Evolutionary conservation across 805 yeast species (phyloP), one percentile per base, ranked within the genome.

Genomic region (Dipodascus albidus): DNA sequence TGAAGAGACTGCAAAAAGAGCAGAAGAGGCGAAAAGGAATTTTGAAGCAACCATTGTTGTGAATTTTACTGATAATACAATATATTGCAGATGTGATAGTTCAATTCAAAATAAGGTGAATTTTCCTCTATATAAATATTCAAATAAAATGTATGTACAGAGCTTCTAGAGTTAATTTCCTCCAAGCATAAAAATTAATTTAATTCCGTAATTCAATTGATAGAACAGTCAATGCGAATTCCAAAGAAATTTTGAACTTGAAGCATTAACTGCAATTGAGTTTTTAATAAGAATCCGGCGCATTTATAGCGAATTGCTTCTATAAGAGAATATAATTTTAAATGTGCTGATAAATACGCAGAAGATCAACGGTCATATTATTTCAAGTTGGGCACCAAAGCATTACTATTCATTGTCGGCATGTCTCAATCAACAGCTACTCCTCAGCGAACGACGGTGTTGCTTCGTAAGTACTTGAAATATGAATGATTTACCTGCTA

Each of bases 401-500:
- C n/a, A n/a, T n/a, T n/a, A n/a, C n/a, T n/a, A n/a, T n/a, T n/a
- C n/a, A n/a, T n/a, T n/a, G n/a, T n/a, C 6, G 33, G n/a, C 17
- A 38, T 38, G 44, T 38, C 44, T n/a, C 44, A 38, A 38, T 38
- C 44, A 17, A 17, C 44, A n/a, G 44, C 44, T 23, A 35, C 53
- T 6, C 59, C 61, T 15, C 61, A 59, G 47, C 53, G 61, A 44
- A 59, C 61, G 2, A 58, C 57, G 2, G 56, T 56, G 24, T 31
- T 58, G 14, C 52, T 59, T n/a, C 47, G 62, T 58, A 52, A 15
- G 61, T 50, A 19, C 3, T 15, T 20, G 20, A 27, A n/a, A n/a
- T n/a, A n/a, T n/a, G n/a, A n/a, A n/a, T n/a, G n/a, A n/a, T n/a
- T n/a, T n/a, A n/a, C n/a, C n/a, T n/a, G n/a, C n/a, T n/a, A n/a